phyloP scores from a whole-genome alignment of 2,329 filamentous ascomycete genomes.

The Pestalotiopsis sp. region DNA sequence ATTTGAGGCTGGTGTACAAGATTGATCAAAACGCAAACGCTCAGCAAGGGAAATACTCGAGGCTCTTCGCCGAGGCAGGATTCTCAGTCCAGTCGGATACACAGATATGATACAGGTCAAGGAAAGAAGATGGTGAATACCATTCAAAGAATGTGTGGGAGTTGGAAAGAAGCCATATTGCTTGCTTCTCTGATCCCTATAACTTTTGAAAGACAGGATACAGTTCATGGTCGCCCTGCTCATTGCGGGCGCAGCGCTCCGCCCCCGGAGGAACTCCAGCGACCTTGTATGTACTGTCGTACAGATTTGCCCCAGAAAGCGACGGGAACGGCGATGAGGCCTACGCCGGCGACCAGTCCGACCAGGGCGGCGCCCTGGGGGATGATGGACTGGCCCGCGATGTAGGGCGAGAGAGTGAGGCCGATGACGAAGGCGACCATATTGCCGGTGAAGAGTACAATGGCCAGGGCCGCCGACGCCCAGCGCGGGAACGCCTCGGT shows the following conservation, averaged over 20 bases:
- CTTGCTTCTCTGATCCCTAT: too few species aligned
- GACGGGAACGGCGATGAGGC: conserved; percentile 21
- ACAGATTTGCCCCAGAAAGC: conserved; percentile 27
- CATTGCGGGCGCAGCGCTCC: conserved; percentile 25
- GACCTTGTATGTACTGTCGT: conserved; percentile 24
- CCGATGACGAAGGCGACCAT: conserved; percentile 18
- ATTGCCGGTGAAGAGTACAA: conserved; percentile 21
- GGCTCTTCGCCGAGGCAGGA: not conserved
- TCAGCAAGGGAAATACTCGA: not conserved
- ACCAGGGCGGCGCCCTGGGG: conserved; percentile 16
- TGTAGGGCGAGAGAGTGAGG: conserved; percentile 16
- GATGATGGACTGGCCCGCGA: conserved; percentile 9
- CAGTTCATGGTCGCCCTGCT: not conserved
- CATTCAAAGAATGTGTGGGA: not conserved
- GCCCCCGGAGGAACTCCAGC: conserved; percentile 21
- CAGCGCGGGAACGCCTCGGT: conserved; percentile 27
- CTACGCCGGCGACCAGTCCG: conserved; percentile 15
- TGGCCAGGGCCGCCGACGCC: conserved; percentile 22
- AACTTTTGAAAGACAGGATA: not conserved
- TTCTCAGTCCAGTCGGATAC: not conserved
- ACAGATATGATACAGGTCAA: not conserved
- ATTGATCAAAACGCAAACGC: not conserved
- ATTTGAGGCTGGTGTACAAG: not conserved
- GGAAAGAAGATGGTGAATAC: not conserved
- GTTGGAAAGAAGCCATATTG: not conserved